Base-by-base conservation (phyloP, 169 alveolate species). In the Cryptosporidium canis region DNA sequence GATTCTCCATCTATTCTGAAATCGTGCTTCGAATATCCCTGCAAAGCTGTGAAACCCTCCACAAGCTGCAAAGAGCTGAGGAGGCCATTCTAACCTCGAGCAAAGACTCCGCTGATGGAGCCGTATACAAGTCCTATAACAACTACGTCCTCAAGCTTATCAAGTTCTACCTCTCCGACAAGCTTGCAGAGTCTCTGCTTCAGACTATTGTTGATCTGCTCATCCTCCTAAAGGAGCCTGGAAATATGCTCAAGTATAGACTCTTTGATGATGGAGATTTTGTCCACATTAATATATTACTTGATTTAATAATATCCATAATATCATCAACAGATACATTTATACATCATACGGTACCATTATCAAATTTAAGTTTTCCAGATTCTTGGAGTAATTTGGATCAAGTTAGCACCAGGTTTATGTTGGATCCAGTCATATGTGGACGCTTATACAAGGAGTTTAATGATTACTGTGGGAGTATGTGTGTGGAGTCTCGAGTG, bases 281-380 rank as follows among this genome's bases (percentile, higher is more conserved):
- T 45, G 8, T 14, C 3, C 43, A 55, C 18, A 2, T 77, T 9
- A 12, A 39, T 39, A 0, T 27, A 29, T 18, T 77, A 8, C 44
- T 77, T 31, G 33, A 77, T 58, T 24, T 77, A n/a, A 58, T 61
- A 14, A 77, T 77, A 7, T 47, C 61, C 8, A 63, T 77, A 24
- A 58, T 77, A n/a, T 58, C 87, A 1, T 55, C 87, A 37, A 77
- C 87, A 9, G 39, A 55, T 58, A 77, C 72, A 3, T 77, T 77
- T 33, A 39, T 77, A 3, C 72, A 55, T 27, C 31, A 55, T 39
- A 61, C 87, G 24, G 55, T 41, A 11, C 72, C 87, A 12, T 18
- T 77, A 24, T 8, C 58, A 0, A 44, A 45, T 68, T 21, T 68
- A 45, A 68, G 24, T 24, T 18, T 27, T 24, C 63, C 33, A 43